Percentiles rank a stretch among this genome's conserved stretches.
Evolutionary conservation across 2,329 filamentous ascomycete species (phyloP).

Genomic region (Colletotrichum chrysophilum): DNA sequence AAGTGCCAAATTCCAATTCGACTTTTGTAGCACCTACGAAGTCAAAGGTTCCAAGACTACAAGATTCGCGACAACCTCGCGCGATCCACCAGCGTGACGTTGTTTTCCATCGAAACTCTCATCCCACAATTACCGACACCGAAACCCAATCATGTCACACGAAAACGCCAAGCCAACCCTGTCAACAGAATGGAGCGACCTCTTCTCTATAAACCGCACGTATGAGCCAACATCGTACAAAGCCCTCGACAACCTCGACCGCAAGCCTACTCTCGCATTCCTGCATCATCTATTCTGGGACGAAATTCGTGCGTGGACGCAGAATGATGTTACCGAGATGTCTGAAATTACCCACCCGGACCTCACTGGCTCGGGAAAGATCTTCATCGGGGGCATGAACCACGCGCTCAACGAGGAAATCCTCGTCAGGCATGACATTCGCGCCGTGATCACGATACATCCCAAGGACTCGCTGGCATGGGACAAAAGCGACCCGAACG

Average conservation of each 20-base stretch:
- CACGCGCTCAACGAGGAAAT: neutral
- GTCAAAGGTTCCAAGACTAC: neutral
- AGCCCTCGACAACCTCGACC: neutral
- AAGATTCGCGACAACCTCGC: neutral
- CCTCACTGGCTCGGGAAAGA: neutral
- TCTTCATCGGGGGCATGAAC: constrained; percentile 8
- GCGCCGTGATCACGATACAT: neutral
- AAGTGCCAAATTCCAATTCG: neutral
- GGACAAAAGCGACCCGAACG: neutral
- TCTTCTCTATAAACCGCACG: neutral
- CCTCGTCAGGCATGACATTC: neutral
- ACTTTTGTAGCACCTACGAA: neutral
- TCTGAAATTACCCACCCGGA: neutral
- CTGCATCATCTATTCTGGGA: neutral
- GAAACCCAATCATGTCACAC: neutral
- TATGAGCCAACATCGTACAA: neutral
- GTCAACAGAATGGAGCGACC: neutral
- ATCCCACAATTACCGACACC: neutral
- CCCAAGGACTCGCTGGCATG: constrained; percentile 1
- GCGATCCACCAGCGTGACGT: neutral
- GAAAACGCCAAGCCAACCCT: neutral
- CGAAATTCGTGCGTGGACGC: constrained; percentile 3
- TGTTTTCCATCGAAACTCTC: neutral
- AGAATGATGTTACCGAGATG: neutral
- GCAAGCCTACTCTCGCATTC: neutral